phyloP scores from a whole-genome alignment of 2,329 filamentous ascomycete genomes.

The Neurospora sp. region DNA sequence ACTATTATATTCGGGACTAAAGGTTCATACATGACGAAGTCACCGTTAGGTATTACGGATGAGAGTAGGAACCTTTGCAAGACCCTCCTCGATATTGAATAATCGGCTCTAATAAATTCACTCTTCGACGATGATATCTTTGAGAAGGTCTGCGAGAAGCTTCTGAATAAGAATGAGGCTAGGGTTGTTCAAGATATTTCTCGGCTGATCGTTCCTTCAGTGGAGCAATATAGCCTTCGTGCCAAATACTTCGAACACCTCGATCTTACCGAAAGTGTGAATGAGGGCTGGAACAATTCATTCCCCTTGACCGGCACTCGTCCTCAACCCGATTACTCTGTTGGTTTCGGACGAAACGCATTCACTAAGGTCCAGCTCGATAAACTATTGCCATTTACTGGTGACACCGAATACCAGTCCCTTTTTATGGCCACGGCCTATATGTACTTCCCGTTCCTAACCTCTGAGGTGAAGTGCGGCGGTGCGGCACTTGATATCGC shows the following conservation, averaged over 20 bases:
- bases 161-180: background rate
- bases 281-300: slow-evolving; percentile 2
- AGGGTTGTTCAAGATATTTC: no score
- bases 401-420: slow-evolving; percentile 26
- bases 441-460: slow-evolving; percentile 41
- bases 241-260: background rate
- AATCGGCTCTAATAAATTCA: slow-evolving; percentile 17
- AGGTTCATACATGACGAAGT: slow-evolving; percentile 11
- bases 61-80: slow-evolving; percentile 22
- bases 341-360: slow-evolving; percentile 29
- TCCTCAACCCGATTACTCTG: slow-evolving; percentile 29
- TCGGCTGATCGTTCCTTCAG: slow-evolving; percentile 1
- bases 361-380: slow-evolving; percentile 33
- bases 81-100: slow-evolving; percentile 22
- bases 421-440: slow-evolving; percentile 34
- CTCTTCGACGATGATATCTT: slow-evolving; percentile 1
- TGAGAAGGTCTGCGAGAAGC: background rate
- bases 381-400: slow-evolving; percentile 29
- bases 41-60: slow-evolving; percentile 20
- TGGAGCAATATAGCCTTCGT: background rate
- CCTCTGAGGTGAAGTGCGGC: slow-evolving; percentile 32
- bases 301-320: background rate
- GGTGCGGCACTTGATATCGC: slow-evolving; percentile 12
- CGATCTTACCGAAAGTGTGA: background rate
- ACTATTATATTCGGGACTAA: no score